phyloP scores from a whole-genome alignment of 495 filamentous ascomycete species.

The Penicillium macrosclerotiorum region DNA sequence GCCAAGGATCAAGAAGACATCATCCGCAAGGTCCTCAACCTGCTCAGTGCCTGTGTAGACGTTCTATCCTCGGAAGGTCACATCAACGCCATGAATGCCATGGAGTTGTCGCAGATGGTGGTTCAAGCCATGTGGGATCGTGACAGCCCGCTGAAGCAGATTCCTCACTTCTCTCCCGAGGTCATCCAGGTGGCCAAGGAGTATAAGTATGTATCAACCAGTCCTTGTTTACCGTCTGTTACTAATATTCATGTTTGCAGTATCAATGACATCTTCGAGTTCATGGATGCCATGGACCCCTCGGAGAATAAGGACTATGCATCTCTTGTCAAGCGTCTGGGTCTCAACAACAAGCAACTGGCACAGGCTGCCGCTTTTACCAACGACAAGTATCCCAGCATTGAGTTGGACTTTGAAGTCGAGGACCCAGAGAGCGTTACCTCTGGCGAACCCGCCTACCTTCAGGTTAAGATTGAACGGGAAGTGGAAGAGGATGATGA shows the following conservation, averaged over 20 bases:
- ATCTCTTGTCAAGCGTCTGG: slow-evolving; percentile 69
- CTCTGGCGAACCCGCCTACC: slow-evolving; percentile 75
- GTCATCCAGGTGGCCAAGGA: slow-evolving; percentile 81
- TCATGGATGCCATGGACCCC: slow-evolving; percentile 98
- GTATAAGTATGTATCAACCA: slow-evolving; percentile 59
- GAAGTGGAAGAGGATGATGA: slow-evolving; percentile 77
- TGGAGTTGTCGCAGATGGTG: slow-evolving; percentile 99
- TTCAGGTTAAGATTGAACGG: slow-evolving; percentile 84
- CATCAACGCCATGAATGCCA: slow-evolving; percentile 93
- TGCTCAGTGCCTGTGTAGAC: slow-evolving; percentile 90
- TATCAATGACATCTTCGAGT: slow-evolving; percentile 92
- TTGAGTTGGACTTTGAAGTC: slow-evolving; percentile 85
- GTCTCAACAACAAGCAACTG: slow-evolving; percentile 78
- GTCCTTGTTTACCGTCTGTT: slow-evolving; percentile 18
- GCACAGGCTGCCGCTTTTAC: slow-evolving; percentile 89
- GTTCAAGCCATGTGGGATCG: slow-evolving; percentile 99
- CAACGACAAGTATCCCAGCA: slow-evolving; percentile 93
- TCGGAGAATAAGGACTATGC: slow-evolving; percentile 79
- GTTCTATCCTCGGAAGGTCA: slow-evolving; percentile 95
- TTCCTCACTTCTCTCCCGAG: slow-evolving; percentile 87
- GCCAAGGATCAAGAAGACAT: slow-evolving; percentile 94
- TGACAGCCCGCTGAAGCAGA: slow-evolving; percentile 94
- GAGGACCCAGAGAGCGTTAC: slow-evolving; percentile 76
- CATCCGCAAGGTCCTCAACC: slow-evolving; percentile 77
- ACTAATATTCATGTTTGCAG: slow-evolving; percentile 32